A percentile compares a stretch with the other conserved stretches of the same genome.
These are phyloP conservation scores for Phytopythium boreale DNA, from an alignment of 352 stramenopile species.

Conservation along the genomic window DNA sequence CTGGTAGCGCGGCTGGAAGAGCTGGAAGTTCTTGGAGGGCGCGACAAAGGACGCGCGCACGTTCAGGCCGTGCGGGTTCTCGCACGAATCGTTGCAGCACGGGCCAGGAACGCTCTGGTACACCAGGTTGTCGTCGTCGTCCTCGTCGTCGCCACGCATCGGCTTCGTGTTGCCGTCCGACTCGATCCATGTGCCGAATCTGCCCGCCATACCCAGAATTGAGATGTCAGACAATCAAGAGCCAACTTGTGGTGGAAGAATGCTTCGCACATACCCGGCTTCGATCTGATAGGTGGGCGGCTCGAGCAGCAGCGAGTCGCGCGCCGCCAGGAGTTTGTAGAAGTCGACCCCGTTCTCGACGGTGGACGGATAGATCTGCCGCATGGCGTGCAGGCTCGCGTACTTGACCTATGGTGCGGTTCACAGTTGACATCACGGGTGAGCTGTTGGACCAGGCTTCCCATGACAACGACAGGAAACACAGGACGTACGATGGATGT, in stretches of 20 bases:
- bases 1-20: slow-evolving; percentile 82
- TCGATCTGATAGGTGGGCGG: slow-evolving; percentile 84
- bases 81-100: slow-evolving; percentile 80
- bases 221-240: background rate
- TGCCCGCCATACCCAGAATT: slow-evolving; percentile 1
- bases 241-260: background rate
- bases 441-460: too few species aligned
- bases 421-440: background rate
- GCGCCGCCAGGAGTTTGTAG: slow-evolving; percentile 72
- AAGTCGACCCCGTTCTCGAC: slow-evolving; percentile 68
- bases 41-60: slow-evolving; percentile 79
- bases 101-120: slow-evolving; percentile 74
- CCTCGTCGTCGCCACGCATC: slow-evolving; percentile 65
- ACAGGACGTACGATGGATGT: slow-evolving; percentile 68
- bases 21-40: slow-evolving; percentile 71
- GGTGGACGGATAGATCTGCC: slow-evolving; percentile 68
- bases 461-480: too few species aligned
- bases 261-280: slow-evolving; percentile 33
- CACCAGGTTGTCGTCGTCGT: slow-evolving; percentile 65
- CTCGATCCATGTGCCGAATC: slow-evolving; percentile 82
- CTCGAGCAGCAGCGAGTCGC: slow-evolving; percentile 73
- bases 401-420: slow-evolving; percentile 69
- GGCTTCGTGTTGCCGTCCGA: slow-evolving; percentile 76
- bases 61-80: slow-evolving; percentile 79
- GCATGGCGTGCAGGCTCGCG: slow-evolving; percentile 65